Base-by-base conservation (phyloP, 306 rosid genomes). In the Hippophae gyantsensis region DNA sequence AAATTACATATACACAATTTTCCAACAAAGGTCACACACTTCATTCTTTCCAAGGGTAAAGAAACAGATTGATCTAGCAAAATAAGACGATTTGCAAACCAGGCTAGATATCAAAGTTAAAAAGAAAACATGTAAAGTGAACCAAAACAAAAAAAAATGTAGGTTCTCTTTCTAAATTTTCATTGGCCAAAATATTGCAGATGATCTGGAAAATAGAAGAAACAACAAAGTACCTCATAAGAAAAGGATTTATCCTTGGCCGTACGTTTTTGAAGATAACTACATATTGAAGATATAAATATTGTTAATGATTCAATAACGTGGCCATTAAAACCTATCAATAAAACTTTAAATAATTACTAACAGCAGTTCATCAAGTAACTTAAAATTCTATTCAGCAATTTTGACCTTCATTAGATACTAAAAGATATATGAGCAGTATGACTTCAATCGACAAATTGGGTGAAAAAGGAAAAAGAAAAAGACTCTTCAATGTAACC, bases 261-360 rank as follows among this genome's bases (percentile, higher is more conserved):
- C 6, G 77, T 78, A 54, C 96, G 95, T 10, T 81, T 83, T 79
- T 85, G 82, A 77, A 87, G 89, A 87, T 87, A 90, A 78, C 97
- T 90, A 74, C 85, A 82, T 52, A 57, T 56, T 14, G 64, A 69
- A 73, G 54, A 54, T 18, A 67, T 11, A 45, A 56, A 58, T 42
- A 56, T 44, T 43, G 71, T 62, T 68, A 18, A 68, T 27, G n/a
- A 40, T 42, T 12, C 6, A 48, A 55, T 11, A 56, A 6, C 9
- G 12, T 9, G 6, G 3, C 25, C 56, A n/a, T 57, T 42, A 14
- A 52, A 38, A 9, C 38, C 5, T 32, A 32, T 9, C 45, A 14
- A 0, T 6, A 13, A 10, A 49, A 12, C 13, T 12, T 49, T 49
- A 10, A 49, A 49, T 13, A 12, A 0, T 11, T 13, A 14, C n/a